These are phyloP conservation scores for Gardenia jasminoides DNA, from an alignment of 257 asterid genomes.

Conservation along the genomic window DNA sequence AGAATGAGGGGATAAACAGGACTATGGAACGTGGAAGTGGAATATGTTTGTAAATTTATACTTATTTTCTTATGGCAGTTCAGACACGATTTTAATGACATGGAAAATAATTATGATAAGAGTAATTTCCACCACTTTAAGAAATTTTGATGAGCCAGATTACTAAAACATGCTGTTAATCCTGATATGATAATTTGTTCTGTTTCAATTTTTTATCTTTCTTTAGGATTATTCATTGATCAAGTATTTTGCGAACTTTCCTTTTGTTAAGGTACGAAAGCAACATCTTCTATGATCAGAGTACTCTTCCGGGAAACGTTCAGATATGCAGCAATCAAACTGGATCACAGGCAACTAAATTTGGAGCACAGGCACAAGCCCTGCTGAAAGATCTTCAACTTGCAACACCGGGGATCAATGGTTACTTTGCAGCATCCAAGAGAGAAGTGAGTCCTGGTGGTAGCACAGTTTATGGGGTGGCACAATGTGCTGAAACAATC, in stretches of 20 bases:
- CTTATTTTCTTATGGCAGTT: neutral
- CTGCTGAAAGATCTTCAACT: constrained; percentile 50
- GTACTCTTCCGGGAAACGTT: constrained; percentile 65
- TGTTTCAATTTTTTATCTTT: too few relatives aligned
- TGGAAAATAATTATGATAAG: neutral
- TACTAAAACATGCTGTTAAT: neutral
- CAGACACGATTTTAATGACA: neutral
- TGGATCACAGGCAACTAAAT: constrained; percentile 44
- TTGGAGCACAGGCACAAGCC: constrained; percentile 33
- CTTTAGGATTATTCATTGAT: neutral
- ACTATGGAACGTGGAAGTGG: too few relatives aligned
- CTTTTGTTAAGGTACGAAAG: constrained; percentile 62
- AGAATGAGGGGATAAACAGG: too few relatives aligned
- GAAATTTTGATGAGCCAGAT: neutral
- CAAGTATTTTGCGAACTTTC: neutral
- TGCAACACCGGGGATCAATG: constrained; percentile 62
- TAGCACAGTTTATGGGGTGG: constrained; percentile 46
- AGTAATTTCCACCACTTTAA: neutral
- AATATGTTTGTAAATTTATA: too few relatives aligned
- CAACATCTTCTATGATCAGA: constrained; percentile 60
- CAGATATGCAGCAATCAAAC: constrained; percentile 65
- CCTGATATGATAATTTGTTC: neutral
- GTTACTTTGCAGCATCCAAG: constrained; percentile 59
- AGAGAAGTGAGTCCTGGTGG: constrained; percentile 25
- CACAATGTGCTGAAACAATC: constrained; percentile 76